Conservation (phyloP, 805 yeast genomes). For the Yarrowia hollandica region DNA sequence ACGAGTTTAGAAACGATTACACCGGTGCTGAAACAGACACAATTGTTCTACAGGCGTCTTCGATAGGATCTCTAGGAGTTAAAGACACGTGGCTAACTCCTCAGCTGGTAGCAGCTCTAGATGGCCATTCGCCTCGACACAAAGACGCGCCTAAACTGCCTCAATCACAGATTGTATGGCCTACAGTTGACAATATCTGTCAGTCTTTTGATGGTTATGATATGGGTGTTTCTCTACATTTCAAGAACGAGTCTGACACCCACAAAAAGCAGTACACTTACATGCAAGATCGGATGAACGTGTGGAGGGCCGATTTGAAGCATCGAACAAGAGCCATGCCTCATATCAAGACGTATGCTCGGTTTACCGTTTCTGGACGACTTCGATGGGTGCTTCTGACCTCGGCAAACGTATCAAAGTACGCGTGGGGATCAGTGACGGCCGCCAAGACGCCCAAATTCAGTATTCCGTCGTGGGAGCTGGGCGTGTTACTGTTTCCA, state of each 20-base stretch:
- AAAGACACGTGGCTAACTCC: slow-evolving; percentile 34
- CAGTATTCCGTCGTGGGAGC: slow-evolving; percentile 51
- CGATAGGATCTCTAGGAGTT: slow-evolving; percentile 38
- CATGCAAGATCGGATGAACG: slow-evolving; percentile 47
- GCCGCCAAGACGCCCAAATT: slow-evolving; percentile 33
- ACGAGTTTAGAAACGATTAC: neutral
- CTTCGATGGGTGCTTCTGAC: slow-evolving; percentile 72
- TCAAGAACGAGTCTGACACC: slow-evolving; percentile 40
- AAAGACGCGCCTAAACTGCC: neutral
- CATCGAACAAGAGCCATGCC: slow-evolving; percentile 48
- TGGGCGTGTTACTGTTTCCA: slow-evolving; percentile 52
- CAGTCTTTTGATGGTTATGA: slow-evolving; percentile 48
- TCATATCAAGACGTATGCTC: slow-evolving; percentile 67
- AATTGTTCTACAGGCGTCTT: slow-evolving; percentile 36
- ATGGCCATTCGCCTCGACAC: neutral
- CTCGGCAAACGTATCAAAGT: slow-evolving; percentile 71
- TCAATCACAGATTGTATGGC: slow-evolving; percentile 45
- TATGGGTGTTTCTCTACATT: slow-evolving; percentile 55
- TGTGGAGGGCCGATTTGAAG: slow-evolving; percentile 46
- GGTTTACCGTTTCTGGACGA: slow-evolving; percentile 34
- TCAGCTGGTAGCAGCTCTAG: slow-evolving; percentile 3
- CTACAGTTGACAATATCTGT: slow-evolving; percentile 47
- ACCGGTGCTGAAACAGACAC: neutral
- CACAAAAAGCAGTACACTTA: slow-evolving; percentile 46
- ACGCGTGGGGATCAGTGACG: slow-evolving; percentile 72